Percentiles rank a stretch among this genome's conserved stretches.
phyloP scores from a whole-genome alignment of 2,329 filamentous ascomycete genomes.

The Aspergillus aculeatinus region DNA sequence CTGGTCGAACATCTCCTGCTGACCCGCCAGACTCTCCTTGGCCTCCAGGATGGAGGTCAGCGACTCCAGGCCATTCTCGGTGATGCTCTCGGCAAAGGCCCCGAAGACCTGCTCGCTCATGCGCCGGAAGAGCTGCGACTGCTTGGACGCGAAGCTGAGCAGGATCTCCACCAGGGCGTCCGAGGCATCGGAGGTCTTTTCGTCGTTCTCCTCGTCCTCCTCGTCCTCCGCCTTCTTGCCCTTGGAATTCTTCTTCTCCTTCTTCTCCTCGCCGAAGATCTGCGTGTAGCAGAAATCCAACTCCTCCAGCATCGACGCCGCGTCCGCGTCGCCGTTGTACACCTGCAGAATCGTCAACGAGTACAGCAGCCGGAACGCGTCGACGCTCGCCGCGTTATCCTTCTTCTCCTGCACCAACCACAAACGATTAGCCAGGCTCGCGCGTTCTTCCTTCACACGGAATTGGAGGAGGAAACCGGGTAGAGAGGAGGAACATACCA shows the following conservation, averaged over 20 bases:
- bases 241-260: slow-evolving; percentile 36
- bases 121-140: slow-evolving; percentile 79
- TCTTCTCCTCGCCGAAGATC: slow-evolving; percentile 53
- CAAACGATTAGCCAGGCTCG: not conserved
- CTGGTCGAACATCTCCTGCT: slow-evolving; percentile 80
- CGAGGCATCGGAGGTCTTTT: slow-evolving; percentile 53
- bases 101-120: slow-evolving; percentile 86
- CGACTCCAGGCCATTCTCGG: slow-evolving; percentile 67
- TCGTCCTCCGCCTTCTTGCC: not conserved
- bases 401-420: slow-evolving; percentile 53
- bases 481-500: slow-evolving; percentile 24
- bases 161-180: slow-evolving; percentile 82
- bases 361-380: slow-evolving; percentile 76
- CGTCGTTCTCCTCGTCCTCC: slow-evolving; percentile 2
- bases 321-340: slow-evolving; percentile 85
- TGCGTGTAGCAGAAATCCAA: slow-evolving; percentile 73
- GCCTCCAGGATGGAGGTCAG: slow-evolving; percentile 66
- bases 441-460: slow-evolving; percentile 14
- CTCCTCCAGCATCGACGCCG: slow-evolving; percentile 77
- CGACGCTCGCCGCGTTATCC: slow-evolving; percentile 44
- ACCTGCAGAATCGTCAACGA: slow-evolving; percentile 82
- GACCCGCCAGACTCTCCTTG: slow-evolving; percentile 78
- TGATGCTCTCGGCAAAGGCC: slow-evolving; percentile 74
- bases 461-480: not conserved
- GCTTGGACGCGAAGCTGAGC: slow-evolving; percentile 83